Evolutionary conservation across 345 rosid genomes (phyloP).

Genomic region (Punica granatum): DNA sequence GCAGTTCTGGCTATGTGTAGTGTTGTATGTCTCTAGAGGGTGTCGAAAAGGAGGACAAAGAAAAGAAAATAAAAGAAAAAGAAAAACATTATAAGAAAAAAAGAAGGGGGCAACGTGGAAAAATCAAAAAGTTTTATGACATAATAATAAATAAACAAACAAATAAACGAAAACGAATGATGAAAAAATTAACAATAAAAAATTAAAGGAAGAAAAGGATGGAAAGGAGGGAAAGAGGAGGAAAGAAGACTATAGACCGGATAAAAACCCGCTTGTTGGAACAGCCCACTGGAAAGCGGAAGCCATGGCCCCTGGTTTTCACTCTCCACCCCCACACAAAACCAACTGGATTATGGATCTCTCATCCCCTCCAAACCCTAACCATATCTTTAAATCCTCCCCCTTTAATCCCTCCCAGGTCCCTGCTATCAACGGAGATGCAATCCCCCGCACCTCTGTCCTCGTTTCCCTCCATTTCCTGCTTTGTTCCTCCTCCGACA

Average conservation of each 20-base stretch:
- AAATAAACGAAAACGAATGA: too few relatives aligned
- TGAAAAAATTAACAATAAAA: not conserved
- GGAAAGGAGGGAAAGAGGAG: not conserved
- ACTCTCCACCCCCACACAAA: conserved; percentile 13
- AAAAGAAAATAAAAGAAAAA: too few relatives aligned
- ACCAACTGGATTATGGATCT: conserved; percentile 17
- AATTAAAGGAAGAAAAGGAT: not conserved
- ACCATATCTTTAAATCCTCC: conserved; percentile 3
- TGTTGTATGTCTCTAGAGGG: too few relatives aligned
- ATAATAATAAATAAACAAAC: too few relatives aligned
- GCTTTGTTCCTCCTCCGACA: not conserved
- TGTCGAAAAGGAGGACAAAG: too few relatives aligned
- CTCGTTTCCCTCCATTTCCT: not conserved
- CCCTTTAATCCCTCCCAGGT: conserved; percentile 12
- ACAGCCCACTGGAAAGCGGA: conserved; percentile 48
- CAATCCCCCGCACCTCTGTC: not conserved
- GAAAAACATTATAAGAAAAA: too few relatives aligned
- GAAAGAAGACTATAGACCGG: not conserved
- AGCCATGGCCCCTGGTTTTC: conserved; percentile 78
- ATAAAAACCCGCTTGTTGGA: not conserved
- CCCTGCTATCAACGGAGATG: not conserved
- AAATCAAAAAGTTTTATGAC: too few relatives aligned
- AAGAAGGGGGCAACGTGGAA: too few relatives aligned
- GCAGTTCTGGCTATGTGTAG: too few relatives aligned
- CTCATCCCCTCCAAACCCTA: conserved; percentile 18